Base-by-base conservation (phyloP, 225 moss, liverwort and hornwort species). In the Pseudisothecium myosuroides region DNA sequence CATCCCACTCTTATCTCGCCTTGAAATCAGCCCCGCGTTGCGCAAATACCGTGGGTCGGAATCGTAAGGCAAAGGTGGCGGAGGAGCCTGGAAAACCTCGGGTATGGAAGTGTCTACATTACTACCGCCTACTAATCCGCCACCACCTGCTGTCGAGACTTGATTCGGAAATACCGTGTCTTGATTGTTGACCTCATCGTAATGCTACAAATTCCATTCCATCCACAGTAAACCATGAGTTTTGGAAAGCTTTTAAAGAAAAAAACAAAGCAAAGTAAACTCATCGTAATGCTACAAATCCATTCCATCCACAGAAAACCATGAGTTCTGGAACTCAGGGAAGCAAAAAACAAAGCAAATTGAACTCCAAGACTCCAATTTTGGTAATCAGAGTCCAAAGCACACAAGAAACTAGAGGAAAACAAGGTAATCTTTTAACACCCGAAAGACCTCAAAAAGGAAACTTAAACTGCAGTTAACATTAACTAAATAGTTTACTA, bases 1-100 rank as follows among this genome's bases (percentile, higher is more conserved):
- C 94, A 95, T 90, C 45, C 93, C 91, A 60, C 95, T 95, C 89
- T 95, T 94, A 67, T 94, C 95, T 16, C 94, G 93, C 81, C 95
- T 91, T 8, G 94, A 92, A 26, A 83, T 87, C 50, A 88, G 83
- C 14, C 93, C 95, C 36, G 88, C 85, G 62, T 86, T 91, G 59
- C 92, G 93, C 49, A 92, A 84, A 66, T 92, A 92, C 32, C 93
- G 90, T 6, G 92, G 90, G 54, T 97, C 96, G 72, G 95, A 93
- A 88, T 96, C 96, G 84, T 97, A 99, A 28, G 98, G 97, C 86
- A 97, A 91, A 39, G 98, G 98, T 67, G 94, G 92, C 5, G 97
- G 98, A 89, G 98, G 98, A 69, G 98, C 96, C 89, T 96, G 96
- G 88, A 96, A 99, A 41, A 96, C 93, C 88, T 96, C 97, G 22